Conservation (phyloP, 169 alveolate genomes). For the Cryptosporidium sp. region DNA sequence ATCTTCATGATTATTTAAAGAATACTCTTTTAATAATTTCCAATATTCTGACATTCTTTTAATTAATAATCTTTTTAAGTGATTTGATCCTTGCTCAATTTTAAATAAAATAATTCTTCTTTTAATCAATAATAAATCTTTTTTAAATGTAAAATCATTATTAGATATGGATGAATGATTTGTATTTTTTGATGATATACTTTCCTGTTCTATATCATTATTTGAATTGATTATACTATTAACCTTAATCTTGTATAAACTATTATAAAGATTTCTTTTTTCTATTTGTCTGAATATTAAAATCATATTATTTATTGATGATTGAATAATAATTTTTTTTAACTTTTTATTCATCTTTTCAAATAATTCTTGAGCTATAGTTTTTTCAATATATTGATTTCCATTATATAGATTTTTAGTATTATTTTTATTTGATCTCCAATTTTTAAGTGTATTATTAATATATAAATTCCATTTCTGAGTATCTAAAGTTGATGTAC, state of each 20-base stretch:
- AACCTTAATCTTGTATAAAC: constrained; percentile 1
- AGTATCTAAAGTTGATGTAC: constrained; percentile 64
- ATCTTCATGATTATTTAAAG: background rate
- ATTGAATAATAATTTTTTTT: constrained; percentile 10
- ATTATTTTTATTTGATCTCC: constrained; percentile 52
- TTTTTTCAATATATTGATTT: constrained; percentile 55
- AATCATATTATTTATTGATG: background rate
- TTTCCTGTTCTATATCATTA: background rate
- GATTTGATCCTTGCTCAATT: constrained; percentile 55
- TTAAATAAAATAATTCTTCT: constrained; percentile 38
- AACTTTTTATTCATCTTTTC: constrained; percentile 45
- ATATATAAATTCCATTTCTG: constrained; percentile 53
- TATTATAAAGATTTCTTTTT: constrained; percentile 15
- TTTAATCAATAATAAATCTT: constrained; percentile 32
- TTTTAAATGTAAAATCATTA: constrained; percentile 4
- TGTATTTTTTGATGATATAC: background rate
- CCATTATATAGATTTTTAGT: constrained; percentile 34
- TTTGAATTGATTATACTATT: background rate
- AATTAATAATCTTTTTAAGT: constrained; percentile 10
- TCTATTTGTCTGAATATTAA: background rate
- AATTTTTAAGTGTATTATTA: constrained; percentile 43
- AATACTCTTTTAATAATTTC: constrained; percentile 2
- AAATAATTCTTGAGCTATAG: constrained; percentile 50
- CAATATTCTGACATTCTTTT: constrained; percentile 33
- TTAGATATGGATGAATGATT: background rate